phyloP scores from a whole-genome alignment of 331 rosid species.

The Quercus phellos region DNA sequence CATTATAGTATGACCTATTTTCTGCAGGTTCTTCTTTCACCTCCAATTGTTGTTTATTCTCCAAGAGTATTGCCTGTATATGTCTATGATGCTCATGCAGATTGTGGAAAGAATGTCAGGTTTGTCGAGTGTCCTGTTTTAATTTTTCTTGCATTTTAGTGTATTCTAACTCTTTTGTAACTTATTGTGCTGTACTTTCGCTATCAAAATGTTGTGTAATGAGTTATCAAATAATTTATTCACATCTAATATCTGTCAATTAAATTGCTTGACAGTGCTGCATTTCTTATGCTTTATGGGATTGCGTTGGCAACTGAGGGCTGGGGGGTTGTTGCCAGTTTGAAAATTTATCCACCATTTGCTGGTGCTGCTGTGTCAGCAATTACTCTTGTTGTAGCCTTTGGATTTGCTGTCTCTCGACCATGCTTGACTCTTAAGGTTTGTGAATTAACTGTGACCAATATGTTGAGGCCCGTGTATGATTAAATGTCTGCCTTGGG shows the following conservation, averaged over 20 bases:
- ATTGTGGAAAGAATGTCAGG: constrained; percentile 99
- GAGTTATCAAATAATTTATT: constrained; percentile 13
- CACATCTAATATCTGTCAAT: constrained; percentile 22
- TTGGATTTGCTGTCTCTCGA: constrained; percentile 99
- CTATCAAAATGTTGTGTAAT: not conserved
- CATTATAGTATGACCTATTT: not conserved
- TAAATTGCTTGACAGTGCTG: constrained; percentile 45
- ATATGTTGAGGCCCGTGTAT: not conserved
- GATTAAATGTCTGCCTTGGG: too few relatives aligned
- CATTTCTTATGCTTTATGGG: constrained; percentile 97
- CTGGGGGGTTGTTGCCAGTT: constrained; percentile 99
- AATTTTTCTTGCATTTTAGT: not conserved
- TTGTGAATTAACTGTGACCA: constrained; percentile 21
- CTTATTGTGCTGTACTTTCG: not conserved
- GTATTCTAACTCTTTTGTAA: not conserved
- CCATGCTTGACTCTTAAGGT: constrained; percentile 98
- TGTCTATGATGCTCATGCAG: constrained; percentile 99
- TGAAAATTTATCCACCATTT: constrained; percentile 95
- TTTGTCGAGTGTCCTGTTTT: constrained; percentile 25
- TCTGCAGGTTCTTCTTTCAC: constrained; percentile 89
- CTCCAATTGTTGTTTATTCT: constrained; percentile 95
- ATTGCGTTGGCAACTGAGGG: constrained; percentile 99
- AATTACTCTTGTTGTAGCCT: constrained; percentile 88
- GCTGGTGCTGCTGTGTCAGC: constrained; percentile 99
- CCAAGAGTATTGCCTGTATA: constrained; percentile 98